These are phyloP conservation scores for Paraphoma chrysanthemicola DNA, from an alignment of 2,329 filamentous ascomycete species.

Conservation along the genomic window DNA sequence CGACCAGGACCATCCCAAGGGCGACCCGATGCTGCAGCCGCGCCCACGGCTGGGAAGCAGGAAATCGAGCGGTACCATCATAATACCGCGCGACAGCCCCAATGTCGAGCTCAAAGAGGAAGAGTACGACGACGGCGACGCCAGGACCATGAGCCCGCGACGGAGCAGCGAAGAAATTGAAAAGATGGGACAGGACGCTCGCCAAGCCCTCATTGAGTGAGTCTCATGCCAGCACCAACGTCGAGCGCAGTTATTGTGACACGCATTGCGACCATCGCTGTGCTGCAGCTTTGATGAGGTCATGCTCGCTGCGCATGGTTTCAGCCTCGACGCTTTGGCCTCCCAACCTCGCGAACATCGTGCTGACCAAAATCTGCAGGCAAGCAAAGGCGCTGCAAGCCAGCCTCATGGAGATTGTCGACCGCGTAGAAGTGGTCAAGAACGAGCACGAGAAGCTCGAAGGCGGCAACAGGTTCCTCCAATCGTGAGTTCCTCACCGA, in stretches of 20 bases:
- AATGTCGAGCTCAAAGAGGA: constrained; percentile 76
- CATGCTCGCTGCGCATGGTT: constrained; percentile 4
- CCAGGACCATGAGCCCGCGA: constrained; percentile 91
- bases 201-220: constrained; percentile 68
- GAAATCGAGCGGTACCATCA: constrained; percentile 82
- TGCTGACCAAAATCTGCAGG: constrained; percentile 57
- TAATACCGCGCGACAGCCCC: constrained; percentile 78
- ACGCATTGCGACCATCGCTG: not conserved
- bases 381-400: constrained; percentile 90
- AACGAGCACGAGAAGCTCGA: constrained; percentile 96
- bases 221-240: constrained; percentile 32
- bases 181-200: constrained; percentile 81
- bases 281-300: not conserved
- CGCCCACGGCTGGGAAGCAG: constrained; percentile 75
- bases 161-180: constrained; percentile 91
- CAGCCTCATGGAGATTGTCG: constrained; percentile 85
- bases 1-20: constrained; percentile 42
- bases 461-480: constrained; percentile 94
- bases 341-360: not conserved
- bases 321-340: not conserved
- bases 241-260: not conserved
- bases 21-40: constrained; percentile 56
- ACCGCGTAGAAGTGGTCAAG: constrained; percentile 92
- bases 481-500: constrained; percentile 59
- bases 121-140: constrained; percentile 84